Base-by-base conservation (phyloP, 805 yeast genomes). In the Suhomyces pyralidae region DNA sequence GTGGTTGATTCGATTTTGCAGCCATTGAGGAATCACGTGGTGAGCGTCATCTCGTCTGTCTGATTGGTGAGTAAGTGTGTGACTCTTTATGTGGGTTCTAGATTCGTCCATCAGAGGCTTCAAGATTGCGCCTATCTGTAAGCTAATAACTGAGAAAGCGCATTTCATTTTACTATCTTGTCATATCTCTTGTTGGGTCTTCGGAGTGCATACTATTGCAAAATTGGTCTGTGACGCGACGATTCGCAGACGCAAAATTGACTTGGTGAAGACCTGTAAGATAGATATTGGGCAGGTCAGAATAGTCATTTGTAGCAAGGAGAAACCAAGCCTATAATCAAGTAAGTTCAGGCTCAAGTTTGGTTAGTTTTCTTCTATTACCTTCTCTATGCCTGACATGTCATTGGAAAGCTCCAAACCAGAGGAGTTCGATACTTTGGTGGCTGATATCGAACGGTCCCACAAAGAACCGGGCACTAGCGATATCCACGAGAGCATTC, bases 401-500 rank as follows among this genome's bases (percentile, higher is more conserved):
- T 36, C 40, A 36, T 36, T 36, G 15, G 40, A 36, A 19, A 19
- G 20, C 12, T 17, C 24, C 24, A 54, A 53, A 47, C 69, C 66
- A 15, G 59, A 51, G 6, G 67, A 59, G 40, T 66, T 55, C 53
- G 63, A 62, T 34, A 61, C 55, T 10, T 56, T 71, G 25, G 61
- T 65, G 6, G 28, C 34, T n/a, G 63, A 59, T 24, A 67, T 73
- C 25, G 52, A 50, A 34, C 54, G 51, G 47, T 63, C 71, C 20
- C 66, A 69, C 49, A 55, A 49, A 17, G 65, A 63, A 43, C 57
- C 68, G 2, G 71, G 69, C 5, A 64, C 63, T 50, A 63, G 62
- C 43, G 57, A 56, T 14, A 55, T 62, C 24, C 77, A 72, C 26
- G 66, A 64, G 30, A 51, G 51, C 34, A 67, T 69, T 10, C 57